A percentile compares a stretch with the other conserved stretches of the same genome.
Evolutionary conservation across 129 eudicot genomes (phyloP).

Genomic region (Flaveria trinervia): DNA sequence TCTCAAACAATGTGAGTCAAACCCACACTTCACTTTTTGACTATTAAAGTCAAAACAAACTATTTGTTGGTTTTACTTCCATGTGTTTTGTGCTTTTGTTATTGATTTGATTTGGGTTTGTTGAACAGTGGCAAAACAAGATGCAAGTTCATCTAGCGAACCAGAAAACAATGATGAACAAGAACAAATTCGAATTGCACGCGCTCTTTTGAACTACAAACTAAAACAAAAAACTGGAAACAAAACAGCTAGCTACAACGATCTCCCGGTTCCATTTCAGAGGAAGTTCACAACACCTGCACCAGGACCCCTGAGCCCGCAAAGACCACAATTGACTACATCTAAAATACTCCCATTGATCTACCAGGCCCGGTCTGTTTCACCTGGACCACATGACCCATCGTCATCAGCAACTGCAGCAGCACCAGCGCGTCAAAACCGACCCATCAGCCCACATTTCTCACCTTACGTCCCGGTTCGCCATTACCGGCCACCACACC

Average conservation of each 20-base stretch:
- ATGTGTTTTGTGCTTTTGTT: neutral
- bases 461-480: constrained; percentile 60
- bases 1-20: constrained; percentile 59
- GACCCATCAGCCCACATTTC: constrained; percentile 31
- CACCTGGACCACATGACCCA: constrained; percentile 40
- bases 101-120: constrained; percentile 18
- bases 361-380: constrained; percentile 45
- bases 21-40: neutral
- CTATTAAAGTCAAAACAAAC: neutral
- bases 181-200: constrained; percentile 78
- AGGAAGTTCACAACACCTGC: constrained; percentile 37
- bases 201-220: constrained; percentile 69
- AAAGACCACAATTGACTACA: constrained; percentile 44
- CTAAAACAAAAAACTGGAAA: constrained; percentile 47
- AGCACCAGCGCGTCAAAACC: constrained; percentile 22
- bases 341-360: constrained; percentile 85
- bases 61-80: neutral
- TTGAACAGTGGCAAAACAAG: constrained; percentile 72
- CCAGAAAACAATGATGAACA: constrained; percentile 75
- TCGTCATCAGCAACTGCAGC: constrained; percentile 14
- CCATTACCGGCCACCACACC: constrained; percentile 51
- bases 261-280: constrained; percentile 50
- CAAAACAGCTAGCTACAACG: constrained; percentile 26
- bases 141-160: constrained; percentile 64
- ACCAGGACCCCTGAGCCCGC: constrained; percentile 73